phyloP scores from a whole-genome alignment of 306 rosid genomes.

The Prunus mongolica region DNA sequence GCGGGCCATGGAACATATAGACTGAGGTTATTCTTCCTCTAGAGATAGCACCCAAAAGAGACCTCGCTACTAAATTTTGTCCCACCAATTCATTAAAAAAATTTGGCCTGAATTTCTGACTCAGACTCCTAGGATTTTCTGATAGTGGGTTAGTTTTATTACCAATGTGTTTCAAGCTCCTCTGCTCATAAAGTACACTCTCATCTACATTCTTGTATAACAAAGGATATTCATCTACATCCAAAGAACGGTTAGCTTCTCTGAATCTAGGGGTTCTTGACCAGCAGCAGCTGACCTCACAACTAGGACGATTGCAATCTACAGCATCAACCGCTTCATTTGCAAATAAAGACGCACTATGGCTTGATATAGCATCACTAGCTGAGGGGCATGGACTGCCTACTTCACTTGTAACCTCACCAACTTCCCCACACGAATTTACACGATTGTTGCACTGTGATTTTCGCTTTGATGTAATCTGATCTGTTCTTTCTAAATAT shows the following conservation, averaged over 20 bases:
- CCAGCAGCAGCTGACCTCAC: conserved; percentile 66
- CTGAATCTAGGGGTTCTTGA: conserved; percentile 66
- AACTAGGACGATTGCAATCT: conserved; percentile 41
- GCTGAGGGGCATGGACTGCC: conserved; percentile 53
- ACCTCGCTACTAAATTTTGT: conserved; percentile 69
- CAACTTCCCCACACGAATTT: conserved; percentile 24
- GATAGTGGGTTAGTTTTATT: conserved; percentile 38
- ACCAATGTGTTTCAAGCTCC: conserved; percentile 32
- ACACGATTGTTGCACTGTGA: conserved; percentile 24
- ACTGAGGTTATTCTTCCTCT: conserved; percentile 63
- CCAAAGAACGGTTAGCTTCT: conserved; percentile 33
- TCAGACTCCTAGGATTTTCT: conserved; percentile 62
- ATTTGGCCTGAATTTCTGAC: conserved; percentile 70
- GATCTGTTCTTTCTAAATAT: conserved; percentile 37
- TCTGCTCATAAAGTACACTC: conserved; percentile 16
- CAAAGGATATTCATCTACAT: conserved; percentile 54
- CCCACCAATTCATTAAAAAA: conserved; percentile 78
- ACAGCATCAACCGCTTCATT: conserved; percentile 41
- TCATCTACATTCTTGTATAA: conserved; percentile 38
- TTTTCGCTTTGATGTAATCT: conserved; percentile 19
- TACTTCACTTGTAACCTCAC: conserved; percentile 30
- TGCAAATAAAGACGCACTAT: conserved; percentile 12
- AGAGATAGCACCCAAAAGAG: conserved; percentile 69
- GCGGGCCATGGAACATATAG: conserved; percentile 80
- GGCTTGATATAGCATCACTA: conserved; percentile 34